phyloP scores from a whole-genome alignment of 352 stramenopile species.

The Achlya hypogyna region DNA sequence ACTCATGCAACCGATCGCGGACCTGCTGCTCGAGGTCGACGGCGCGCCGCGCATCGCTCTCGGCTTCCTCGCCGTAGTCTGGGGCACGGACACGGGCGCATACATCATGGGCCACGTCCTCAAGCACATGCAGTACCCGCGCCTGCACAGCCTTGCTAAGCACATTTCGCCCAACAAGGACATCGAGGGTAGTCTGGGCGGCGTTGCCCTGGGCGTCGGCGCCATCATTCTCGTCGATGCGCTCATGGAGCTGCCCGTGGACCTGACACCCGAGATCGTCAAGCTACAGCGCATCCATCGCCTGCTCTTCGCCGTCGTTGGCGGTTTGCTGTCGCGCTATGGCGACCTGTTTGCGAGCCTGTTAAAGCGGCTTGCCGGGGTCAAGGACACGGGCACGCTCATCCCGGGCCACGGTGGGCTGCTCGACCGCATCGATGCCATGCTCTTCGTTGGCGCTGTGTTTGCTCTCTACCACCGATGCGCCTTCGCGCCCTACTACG shows the following conservation, averaged over 20 bases:
- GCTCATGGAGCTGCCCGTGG: neutral
- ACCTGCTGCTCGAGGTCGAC: constrained; percentile 57
- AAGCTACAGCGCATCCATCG: constrained; percentile 23
- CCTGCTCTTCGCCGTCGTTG: constrained; percentile 79
- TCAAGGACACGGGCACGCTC: constrained; percentile 94
- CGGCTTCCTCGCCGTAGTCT: constrained; percentile 48
- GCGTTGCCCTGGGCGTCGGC: constrained; percentile 82
- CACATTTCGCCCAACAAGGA: constrained; percentile 94
- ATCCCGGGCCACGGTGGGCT: constrained; percentile 94
- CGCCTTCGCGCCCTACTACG: neutral
- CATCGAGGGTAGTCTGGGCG: constrained; percentile 89
- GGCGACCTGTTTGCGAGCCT: constrained; percentile 94
- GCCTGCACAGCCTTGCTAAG: constrained; percentile 76
- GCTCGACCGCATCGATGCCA: constrained; percentile 92
- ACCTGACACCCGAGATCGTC: constrained; percentile 34
- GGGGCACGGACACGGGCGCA: constrained; percentile 86
- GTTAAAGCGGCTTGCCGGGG: constrained; percentile 89
- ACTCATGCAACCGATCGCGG: constrained; percentile 33
- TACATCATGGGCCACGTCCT: constrained; percentile 90
- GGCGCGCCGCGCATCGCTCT: constrained; percentile 50
- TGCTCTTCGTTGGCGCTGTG: constrained; percentile 84
- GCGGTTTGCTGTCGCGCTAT: constrained; percentile 88
- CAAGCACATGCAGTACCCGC: constrained; percentile 74
- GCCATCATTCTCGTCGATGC: constrained; percentile 50
- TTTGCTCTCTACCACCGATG: constrained; percentile 27